These are phyloP conservation scores for Nakaseomyces delphensis DNA, from an alignment of 1,139 yeast genomes.

Conservation along the genomic window DNA sequence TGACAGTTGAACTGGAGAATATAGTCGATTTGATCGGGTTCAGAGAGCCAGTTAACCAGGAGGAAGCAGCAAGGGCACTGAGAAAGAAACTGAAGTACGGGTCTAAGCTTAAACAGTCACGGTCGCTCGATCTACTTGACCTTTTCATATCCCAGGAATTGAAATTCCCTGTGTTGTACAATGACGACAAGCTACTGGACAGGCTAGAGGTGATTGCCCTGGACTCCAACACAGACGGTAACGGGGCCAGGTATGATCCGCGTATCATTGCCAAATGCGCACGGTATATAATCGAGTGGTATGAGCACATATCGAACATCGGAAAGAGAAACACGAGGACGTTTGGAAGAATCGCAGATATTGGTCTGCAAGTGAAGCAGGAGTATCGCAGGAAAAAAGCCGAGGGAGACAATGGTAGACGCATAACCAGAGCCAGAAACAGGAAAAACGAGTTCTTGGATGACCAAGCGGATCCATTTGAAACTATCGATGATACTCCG, in stretches of 20 bases:
- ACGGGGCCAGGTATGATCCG: constrained; percentile 17
- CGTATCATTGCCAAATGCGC: constrained; percentile 18
- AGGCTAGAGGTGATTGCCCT: constrained; percentile 47
- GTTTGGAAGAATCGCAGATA: constrained; percentile 5
- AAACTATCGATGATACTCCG: constrained; percentile 22
- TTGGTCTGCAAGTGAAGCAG: constrained; percentile 4
- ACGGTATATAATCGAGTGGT: constrained; percentile 22
- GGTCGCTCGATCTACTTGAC: constrained; percentile 62
- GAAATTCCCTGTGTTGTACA: constrained; percentile 39
- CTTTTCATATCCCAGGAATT: constrained; percentile 69
- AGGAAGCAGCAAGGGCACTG: constrained; percentile 83
- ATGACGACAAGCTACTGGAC: constrained; percentile 64
- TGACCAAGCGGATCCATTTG: constrained; percentile 37
- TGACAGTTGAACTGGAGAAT: constrained; percentile 36
- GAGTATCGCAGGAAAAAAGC: background rate
- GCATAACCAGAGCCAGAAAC: constrained; percentile 11
- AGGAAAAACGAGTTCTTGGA: constrained; percentile 35
- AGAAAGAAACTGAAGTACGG: constrained; percentile 88
- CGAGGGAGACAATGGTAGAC: background rate
- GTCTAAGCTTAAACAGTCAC: constrained; percentile 21
- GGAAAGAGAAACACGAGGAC: constrained; percentile 5
- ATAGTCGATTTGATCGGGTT: constrained; percentile 30
- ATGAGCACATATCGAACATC: constrained; percentile 19
- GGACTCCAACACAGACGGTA: constrained; percentile 21
- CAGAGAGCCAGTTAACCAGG: constrained; percentile 22